A percentile compares a stretch with the other conserved stretches of the same genome.
Evolutionary conservation across 805 yeast species (phyloP).

Genomic region (Saccharomycopsis sp.): DNA sequence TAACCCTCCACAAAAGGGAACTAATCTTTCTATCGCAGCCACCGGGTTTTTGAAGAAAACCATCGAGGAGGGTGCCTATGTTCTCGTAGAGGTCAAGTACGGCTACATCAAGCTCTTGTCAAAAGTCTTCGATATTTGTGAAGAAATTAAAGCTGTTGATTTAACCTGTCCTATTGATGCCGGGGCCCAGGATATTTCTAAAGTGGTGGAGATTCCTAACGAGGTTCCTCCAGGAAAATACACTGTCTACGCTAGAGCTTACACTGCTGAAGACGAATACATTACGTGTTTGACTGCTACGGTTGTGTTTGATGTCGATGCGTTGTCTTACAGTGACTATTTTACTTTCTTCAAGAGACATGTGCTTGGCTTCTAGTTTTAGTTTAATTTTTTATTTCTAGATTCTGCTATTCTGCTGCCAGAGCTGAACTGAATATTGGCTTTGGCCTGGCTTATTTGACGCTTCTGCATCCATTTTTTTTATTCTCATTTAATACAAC

Average conservation of each 20-base stretch:
- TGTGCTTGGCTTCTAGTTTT: constrained; percentile 10
- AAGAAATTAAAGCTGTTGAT: constrained; percentile 75
- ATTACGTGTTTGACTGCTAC: constrained; percentile 80
- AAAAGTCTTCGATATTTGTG: constrained; percentile 91
- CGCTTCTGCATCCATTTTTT: too few species aligned
- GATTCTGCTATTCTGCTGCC: too few species aligned
- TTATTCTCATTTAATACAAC: too few species aligned
- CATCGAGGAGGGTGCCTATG: constrained; percentile 82
- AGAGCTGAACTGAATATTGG: too few species aligned
- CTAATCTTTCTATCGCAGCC: constrained; percentile 73
- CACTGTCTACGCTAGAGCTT: constrained; percentile 82
- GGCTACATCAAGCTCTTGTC: constrained; percentile 86
- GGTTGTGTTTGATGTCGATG: constrained; percentile 39
- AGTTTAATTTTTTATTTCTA: background rate
- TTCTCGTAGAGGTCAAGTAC: constrained; percentile 86
- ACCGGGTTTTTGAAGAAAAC: constrained; percentile 50
- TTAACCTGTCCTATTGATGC: constrained; percentile 73
- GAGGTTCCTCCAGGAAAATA: constrained; percentile 96
- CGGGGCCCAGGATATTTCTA: constrained; percentile 62
- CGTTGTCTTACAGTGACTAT: constrained; percentile 17
- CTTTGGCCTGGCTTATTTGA: too few species aligned
- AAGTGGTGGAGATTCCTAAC: constrained; percentile 75
- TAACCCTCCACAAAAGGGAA: constrained; percentile 86
- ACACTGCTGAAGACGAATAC: constrained; percentile 71
- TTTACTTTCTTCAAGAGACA: constrained; percentile 14